Evolutionary conservation across 495 filamentous ascomycete genomes (phyloP).

Genomic region (Clohesyomyces aquaticus): DNA sequence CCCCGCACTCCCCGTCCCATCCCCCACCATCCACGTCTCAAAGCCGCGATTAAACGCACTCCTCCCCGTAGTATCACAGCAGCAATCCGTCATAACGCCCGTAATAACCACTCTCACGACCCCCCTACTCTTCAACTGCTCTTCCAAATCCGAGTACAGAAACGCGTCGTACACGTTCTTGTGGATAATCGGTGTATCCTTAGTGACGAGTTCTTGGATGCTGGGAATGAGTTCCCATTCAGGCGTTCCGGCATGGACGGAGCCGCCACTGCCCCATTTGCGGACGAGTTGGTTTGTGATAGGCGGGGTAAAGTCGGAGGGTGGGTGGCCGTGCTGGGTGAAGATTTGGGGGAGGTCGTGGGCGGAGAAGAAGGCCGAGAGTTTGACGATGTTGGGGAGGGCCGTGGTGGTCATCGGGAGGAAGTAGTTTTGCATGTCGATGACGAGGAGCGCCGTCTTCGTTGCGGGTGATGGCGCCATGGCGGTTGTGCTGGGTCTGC

Average conservation of each 20-base stretch:
- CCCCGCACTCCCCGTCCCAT: conserved; percentile 48
- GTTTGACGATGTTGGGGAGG: conserved; percentile 46
- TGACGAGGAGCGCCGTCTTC: conserved; percentile 43
- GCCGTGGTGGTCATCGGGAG: conserved; percentile 39
- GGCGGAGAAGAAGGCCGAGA: conserved; percentile 43
- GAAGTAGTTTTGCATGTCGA: conserved; percentile 45
- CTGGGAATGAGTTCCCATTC: conserved; percentile 48
- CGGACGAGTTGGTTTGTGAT: conserved; percentile 51
- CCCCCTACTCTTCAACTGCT: conserved; percentile 27
- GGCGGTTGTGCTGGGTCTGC: conserved; percentile 11
- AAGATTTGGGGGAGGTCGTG: conserved; percentile 45
- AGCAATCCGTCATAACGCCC: conserved; percentile 54
- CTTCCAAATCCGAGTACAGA: conserved; percentile 36
- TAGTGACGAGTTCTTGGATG: conserved; percentile 33
- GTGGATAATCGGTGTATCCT: conserved; percentile 11
- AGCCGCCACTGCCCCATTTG: conserved; percentile 49
- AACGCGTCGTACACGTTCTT: conserved; percentile 45
- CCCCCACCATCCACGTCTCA: conserved; percentile 50
- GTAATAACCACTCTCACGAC: conserved; percentile 47
- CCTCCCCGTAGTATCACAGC: conserved; percentile 50
- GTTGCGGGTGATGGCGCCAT: conserved; percentile 40
- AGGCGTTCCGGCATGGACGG: conserved; percentile 40
- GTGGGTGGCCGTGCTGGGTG: conserved; percentile 53
- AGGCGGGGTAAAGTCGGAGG: conserved; percentile 45
- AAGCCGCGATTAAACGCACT: conserved; percentile 52